Evolutionary conservation across 257 asterid species (phyloP), one percentile per base, ranked within the genome.

Genomic region (Thymus quinquecostatus): DNA sequence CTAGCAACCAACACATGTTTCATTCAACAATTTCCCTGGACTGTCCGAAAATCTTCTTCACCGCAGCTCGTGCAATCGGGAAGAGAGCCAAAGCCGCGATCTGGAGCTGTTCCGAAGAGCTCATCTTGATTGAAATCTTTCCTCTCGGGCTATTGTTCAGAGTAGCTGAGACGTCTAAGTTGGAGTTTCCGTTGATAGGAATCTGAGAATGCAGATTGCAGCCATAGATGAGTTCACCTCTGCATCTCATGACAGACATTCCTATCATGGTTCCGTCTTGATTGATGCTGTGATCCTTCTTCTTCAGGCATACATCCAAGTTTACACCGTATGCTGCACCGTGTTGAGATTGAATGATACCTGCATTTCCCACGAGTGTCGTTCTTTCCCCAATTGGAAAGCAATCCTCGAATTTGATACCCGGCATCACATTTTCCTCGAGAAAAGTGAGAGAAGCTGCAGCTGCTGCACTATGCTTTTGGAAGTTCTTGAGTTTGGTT

Each of bases 51-150:
- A 81, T 2, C 30, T 56, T 66, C 77, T 70, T 62, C 64, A 76
- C 74, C 10, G 82, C 67, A 41, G 86, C 79, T 68, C 62, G 79
- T 60, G 83, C 88, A 53, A 83, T 49, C 5, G 87, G 92, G 57
- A 87, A 75, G 28, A 88, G 57, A 29, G 85, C 87, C 13, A 90
- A 12, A 47, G 82, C 71, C 43, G 84, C 84, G 65, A 90, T 66
- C 29, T 75, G 88, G 45, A 78, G 84, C 48, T 82, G 87, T 69
- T 87, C 92, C n/a, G 85, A 86, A 41, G 84, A 76, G 80, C 83
- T 83, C 38, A 80, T 81, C 79, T 71, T 79, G 30, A 89, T 40
- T 48, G 75, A 75, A 38, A 92, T 75, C 80, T 64, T 79, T 60
- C 90, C 86, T 4, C 69, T 80, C 57, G n/a, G 81, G 77, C 83